phyloP scores from a whole-genome alignment of 495 filamentous ascomycete genomes.

The Glutinoglossum americanum region DNA sequence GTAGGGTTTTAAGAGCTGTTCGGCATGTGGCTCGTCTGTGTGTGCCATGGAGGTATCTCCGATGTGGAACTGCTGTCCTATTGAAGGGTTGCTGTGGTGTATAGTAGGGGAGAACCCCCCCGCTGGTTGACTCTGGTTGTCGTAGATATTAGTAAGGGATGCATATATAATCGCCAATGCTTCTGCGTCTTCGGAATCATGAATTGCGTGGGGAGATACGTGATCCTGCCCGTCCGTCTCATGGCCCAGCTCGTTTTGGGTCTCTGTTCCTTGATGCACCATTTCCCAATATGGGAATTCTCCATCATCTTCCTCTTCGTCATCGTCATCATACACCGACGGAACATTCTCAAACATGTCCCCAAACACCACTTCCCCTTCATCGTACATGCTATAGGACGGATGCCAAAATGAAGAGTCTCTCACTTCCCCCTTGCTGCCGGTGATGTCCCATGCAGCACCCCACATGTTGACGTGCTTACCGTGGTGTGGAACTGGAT shows the following conservation, averaged over 20 bases:
- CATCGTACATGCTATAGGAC: not conserved
- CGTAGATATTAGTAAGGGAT: conserved; percentile 6
- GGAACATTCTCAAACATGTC: not conserved
- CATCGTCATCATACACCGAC: not conserved
- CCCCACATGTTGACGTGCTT: conserved; percentile 2
- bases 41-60: not conserved
- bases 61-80: not conserved
- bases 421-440: conserved; percentile 4
- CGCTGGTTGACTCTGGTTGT: not conserved
- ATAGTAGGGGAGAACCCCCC: conserved; percentile 1
- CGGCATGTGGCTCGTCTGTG: not conserved
- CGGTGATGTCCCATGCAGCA: not conserved
- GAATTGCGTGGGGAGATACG: not conserved
- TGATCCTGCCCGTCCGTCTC: not conserved
- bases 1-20: not conserved
- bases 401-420: conserved; percentile 10
- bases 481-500: conserved; percentile 9
- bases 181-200: conserved; percentile 2
- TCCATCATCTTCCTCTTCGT: conserved; percentile 1
- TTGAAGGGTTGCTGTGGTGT: not conserved
- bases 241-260: not conserved
- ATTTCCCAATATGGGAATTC: not conserved
- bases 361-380: not conserved
- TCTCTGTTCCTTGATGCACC: not conserved
- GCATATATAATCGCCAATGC: conserved; percentile 10